phyloP scores from a whole-genome alignment of 306 rosid genomes.

The Lathyrus oleraceus region DNA sequence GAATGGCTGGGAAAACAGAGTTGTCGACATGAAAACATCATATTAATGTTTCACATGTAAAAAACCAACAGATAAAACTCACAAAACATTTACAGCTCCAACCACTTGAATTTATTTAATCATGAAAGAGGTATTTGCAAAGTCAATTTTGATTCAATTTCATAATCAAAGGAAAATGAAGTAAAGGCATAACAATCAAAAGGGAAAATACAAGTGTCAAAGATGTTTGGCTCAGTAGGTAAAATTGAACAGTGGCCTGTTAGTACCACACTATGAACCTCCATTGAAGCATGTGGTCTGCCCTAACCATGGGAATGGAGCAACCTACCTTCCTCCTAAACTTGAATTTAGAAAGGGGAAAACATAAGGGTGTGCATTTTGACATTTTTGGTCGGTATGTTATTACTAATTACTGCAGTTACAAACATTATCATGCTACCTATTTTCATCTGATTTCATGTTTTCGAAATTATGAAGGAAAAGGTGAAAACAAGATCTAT shows the following conservation, averaged over 20 bases:
- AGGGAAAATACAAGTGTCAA: constrained; percentile 4
- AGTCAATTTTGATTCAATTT: constrained; percentile 28
- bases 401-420: background rate
- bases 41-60: constrained; percentile 8
- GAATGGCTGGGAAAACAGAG: background rate
- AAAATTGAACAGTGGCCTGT: background rate
- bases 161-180: constrained; percentile 26
- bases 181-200: constrained; percentile 6
- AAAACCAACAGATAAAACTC: constrained; percentile 5
- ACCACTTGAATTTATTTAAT: constrained; percentile 15
- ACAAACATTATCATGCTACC: background rate
- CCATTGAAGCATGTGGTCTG: constrained; percentile 3
- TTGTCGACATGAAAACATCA: constrained; percentile 16
- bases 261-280: background rate
- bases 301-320: constrained; percentile 17
- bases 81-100: constrained; percentile 19
- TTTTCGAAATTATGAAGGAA: constrained; percentile 10
- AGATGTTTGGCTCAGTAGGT: background rate
- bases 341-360: background rate
- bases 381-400: background rate
- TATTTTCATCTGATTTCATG: background rate
- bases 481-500: constrained; percentile 4
- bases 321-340: constrained; percentile 14
- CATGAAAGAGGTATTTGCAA: constrained; percentile 19
- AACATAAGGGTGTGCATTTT: background rate